These are phyloP conservation scores for Phytophthora crassamura DNA, from an alignment of 352 stramenopile genomes.

Conservation along the genomic window DNA sequence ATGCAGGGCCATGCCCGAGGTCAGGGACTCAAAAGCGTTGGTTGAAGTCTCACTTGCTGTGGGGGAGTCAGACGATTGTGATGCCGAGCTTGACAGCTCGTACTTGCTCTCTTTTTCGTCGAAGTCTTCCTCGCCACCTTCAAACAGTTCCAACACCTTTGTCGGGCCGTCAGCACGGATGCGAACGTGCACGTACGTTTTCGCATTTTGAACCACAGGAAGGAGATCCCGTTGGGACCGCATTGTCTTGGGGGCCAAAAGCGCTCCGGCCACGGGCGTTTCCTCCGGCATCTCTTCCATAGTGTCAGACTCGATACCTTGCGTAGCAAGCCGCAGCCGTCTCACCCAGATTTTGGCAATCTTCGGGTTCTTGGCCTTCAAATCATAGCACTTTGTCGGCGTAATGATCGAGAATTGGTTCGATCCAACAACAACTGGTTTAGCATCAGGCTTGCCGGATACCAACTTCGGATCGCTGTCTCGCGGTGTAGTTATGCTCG, in stretches of 20 bases:
- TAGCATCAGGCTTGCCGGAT: conserved; percentile 26
- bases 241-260: conserved; percentile 35
- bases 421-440: conserved; percentile 42
- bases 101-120: conserved; percentile 84
- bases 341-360: conserved; percentile 77
- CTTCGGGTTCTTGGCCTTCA: conserved; percentile 81
- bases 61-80: conserved; percentile 68
- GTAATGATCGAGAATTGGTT: conserved; percentile 91
- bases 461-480: conserved; percentile 24
- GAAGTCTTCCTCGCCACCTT: conserved; percentile 89
- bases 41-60: conserved; percentile 80
- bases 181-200: conserved; percentile 88
- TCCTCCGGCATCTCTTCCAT: conserved; percentile 41
- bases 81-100: conserved; percentile 73
- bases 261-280: conserved; percentile 30
- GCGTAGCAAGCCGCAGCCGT: conserved; percentile 69
- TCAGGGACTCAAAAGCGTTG: conserved; percentile 71
- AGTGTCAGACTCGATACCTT: conserved; percentile 25
- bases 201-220: conserved; percentile 72
- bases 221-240: conserved; percentile 46
- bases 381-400: conserved; percentile 84
- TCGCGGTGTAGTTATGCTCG: conserved; percentile 34
- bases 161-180: conserved; percentile 89
- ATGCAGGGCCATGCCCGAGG: conserved; percentile 72
- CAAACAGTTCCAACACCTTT: conserved; percentile 91